Percentiles rank a stretch among this genome's conserved stretches.
Conservation (phyloP, 345 rosid species). For the Dipteronia sinensis region DNA sequence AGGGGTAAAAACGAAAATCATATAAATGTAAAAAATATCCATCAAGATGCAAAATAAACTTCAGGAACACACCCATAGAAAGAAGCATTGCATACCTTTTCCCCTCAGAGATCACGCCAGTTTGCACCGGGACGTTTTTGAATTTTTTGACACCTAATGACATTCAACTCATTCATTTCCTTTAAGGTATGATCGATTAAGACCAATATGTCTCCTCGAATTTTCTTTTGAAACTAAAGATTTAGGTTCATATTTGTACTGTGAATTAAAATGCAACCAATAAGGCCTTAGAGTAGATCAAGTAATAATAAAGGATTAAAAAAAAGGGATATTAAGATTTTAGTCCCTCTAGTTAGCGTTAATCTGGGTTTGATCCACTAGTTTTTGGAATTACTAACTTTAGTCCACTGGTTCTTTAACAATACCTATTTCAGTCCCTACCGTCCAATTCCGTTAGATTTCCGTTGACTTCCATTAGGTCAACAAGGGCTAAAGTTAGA, state of each 20-base stretch:
- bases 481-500: too few species aligned
- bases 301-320: too few species aligned
- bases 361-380: too few species aligned
- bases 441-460: too few species aligned
- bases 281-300: not conserved
- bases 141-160: conserved; percentile 67
- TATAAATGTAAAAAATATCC: not conserved
- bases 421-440: too few species aligned
- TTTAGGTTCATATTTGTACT: conserved; percentile 62
- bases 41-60: not conserved
- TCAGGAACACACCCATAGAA: not conserved
- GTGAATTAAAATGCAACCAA: conserved; percentile 20
- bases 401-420: too few species aligned
- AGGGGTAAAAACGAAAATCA: not conserved
- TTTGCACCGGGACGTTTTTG: conserved; percentile 91
- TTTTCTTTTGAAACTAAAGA: conserved; percentile 82
- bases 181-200: conserved; percentile 81
- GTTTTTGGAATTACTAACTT: too few species aligned
- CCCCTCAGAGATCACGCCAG: conserved; percentile 85
- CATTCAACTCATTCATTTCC: conserved; percentile 77
- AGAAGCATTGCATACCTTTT: conserved; percentile 50
- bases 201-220: conserved; percentile 49
- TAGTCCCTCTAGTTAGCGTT: too few species aligned
- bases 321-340: too few species aligned
- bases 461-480: too few species aligned